Conservation (phyloP, 2,329 filamentous ascomycete species). For the Penicillium sp. region DNA sequence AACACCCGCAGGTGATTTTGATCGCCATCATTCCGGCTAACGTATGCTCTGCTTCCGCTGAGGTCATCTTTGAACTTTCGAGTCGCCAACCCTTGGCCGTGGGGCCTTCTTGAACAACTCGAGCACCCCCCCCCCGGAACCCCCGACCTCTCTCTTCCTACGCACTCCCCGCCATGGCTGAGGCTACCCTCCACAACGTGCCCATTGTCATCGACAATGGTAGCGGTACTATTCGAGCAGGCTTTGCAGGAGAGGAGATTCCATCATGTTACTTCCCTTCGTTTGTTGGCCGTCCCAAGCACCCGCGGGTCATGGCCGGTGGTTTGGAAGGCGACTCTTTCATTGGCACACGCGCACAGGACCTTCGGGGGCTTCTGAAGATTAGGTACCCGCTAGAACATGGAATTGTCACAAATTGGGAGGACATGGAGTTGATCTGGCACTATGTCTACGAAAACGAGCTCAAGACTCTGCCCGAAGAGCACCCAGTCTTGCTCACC, state of each 20-base stretch:
- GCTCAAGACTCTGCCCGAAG: constrained; percentile 94
- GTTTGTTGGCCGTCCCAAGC: constrained; percentile 94
- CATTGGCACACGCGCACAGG: constrained; percentile 89
- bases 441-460: constrained; percentile 96
- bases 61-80: constrained; percentile 11
- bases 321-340: constrained; percentile 96
- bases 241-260: constrained; percentile 93
- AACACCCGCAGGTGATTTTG: constrained; percentile 15
- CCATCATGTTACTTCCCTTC: constrained; percentile 98
- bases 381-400: constrained; percentile 96
- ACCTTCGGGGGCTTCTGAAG: constrained; percentile 90
- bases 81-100: constrained; percentile 31
- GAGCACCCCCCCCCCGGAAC: constrained; percentile 22
- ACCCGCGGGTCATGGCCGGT: constrained; percentile 91
- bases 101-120: constrained; percentile 34
- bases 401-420: constrained; percentile 98
- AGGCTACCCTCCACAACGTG: constrained; percentile 83
- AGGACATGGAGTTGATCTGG: constrained; percentile 99
- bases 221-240: constrained; percentile 94
- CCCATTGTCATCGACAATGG: constrained; percentile 99
- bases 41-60: constrained; percentile 15
- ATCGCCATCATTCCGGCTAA: constrained; percentile 14
- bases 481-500: constrained; percentile 96
- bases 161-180: constrained; percentile 57
- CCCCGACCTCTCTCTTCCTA: constrained; percentile 21